Evolutionary conservation across 306 rosid species (phyloP), one percentile per base, ranked within the genome.

Genomic region (Acacia crassicarpa): DNA sequence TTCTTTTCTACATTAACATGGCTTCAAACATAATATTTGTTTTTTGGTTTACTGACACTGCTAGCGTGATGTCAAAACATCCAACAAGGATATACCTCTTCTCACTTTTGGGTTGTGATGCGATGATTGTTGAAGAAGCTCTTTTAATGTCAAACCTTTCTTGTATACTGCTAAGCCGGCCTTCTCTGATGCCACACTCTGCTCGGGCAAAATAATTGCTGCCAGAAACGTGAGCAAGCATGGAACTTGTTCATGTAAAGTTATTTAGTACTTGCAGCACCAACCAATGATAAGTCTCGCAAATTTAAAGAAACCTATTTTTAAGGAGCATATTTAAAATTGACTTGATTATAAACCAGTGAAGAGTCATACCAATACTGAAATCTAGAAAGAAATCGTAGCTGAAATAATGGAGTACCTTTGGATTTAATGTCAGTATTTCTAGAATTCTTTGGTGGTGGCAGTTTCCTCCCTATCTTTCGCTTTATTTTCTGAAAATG

Each of bases 161-260:
- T 89, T 93, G 91, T 91, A 89, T 76, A 95, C 97, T 0, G 98
- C 97, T 45, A 92, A 83, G n/a, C 99, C 97, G 1, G 63, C 86
- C 87, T 89, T 95, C 86, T 93, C 94, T 1, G 99, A 85, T 10
- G 96, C 96, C 80, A 95, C 84, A 43, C 96, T 95, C 90, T 89
- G 98, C 88, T 95, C 99, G 14, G 98, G 98, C 68, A 95, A 88
- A 82, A 92, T 78, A 72, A 92, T 93, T 77, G 97, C 98, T 95
- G 97, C 79, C 58, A 83, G 56, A 61, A 86, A 75, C 49, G 30
- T 56, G 78, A 49, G 80, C 38, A 11, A 63, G 79, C 49, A 23
- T 72, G 49, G 46, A 35, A 51, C 76, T 16, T 40, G 22, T 51
- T 72, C 75, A 56, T 32, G 46, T 75, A 67, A 74, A 82, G 14